Evolutionary conservation across 2,329 filamentous ascomycete species (phyloP).

Genomic region (Ceratocystis papillata): DNA sequence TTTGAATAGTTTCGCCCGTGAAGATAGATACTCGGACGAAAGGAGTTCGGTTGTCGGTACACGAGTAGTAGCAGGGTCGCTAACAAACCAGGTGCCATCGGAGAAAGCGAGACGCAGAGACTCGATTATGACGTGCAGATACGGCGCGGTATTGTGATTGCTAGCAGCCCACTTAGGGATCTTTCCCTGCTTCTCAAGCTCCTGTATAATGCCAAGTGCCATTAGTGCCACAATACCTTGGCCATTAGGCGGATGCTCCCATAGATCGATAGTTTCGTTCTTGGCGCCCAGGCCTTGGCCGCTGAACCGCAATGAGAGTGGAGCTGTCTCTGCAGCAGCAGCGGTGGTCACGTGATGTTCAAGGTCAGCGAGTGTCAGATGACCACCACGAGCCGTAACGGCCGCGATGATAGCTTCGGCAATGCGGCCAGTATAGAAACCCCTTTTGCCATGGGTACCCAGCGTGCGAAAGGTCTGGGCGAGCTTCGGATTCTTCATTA

Average conservation of each 20-base stretch:
- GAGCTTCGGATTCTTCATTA: conserved; percentile 75
- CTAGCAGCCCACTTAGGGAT: conserved; percentile 58
- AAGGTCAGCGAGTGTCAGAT: conserved; percentile 69
- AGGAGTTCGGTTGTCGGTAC: conserved; percentile 63
- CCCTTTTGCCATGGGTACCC: conserved; percentile 70
- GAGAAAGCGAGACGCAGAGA: conserved; percentile 80
- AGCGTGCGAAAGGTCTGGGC: conserved; percentile 72
- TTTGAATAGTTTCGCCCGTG: conserved; percentile 51
- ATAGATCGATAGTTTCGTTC: conserved; percentile 66
- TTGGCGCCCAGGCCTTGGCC: conserved; percentile 48
- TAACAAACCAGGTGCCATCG: conserved; percentile 81
- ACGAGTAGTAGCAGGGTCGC: conserved; percentile 62
- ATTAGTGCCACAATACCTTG: conserved; percentile 93
- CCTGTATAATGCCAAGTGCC: conserved; percentile 82
- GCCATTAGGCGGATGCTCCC: conserved; percentile 95
- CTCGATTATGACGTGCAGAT: conserved; percentile 81
- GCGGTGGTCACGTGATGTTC: conserved; percentile 57
- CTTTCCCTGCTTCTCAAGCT: conserved; percentile 63
- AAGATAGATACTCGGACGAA: conserved; percentile 60
- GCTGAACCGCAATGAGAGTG: conserved; percentile 70
- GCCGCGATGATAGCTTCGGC: conserved; percentile 73
- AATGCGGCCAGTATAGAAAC: conserved; percentile 80
- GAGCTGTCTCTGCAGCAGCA: conserved; percentile 56
- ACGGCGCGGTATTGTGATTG: conserved; percentile 72
- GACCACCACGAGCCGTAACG: conserved; percentile 62